Evolutionary conservation across 2,329 filamentous ascomycete genomes (phyloP).

Genomic region (Apiospora saccharicola): DNA sequence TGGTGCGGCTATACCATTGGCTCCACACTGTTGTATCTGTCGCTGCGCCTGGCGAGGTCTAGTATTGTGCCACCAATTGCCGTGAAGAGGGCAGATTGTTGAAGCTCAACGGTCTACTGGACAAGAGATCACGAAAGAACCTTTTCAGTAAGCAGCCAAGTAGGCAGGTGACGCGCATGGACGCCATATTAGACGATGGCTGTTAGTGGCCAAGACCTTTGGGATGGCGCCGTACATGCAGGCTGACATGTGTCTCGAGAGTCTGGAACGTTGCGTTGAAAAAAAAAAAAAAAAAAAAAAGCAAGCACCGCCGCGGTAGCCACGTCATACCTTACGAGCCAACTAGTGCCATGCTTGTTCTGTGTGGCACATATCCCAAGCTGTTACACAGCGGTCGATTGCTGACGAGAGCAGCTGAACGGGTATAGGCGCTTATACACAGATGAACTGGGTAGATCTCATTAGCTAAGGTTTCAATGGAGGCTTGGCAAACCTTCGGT

Average conservation of each 20-base stretch:
- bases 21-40: neutral
- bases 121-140: neutral
- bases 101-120: neutral
- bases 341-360: neutral
- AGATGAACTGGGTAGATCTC: neutral
- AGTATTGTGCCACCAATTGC: neutral
- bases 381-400: neutral
- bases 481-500: slow-evolving; percentile 8
- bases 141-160: neutral
- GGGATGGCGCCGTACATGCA: slow-evolving; percentile 11
- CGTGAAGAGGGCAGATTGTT: neutral
- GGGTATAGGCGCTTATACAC: neutral
- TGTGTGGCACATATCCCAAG: neutral
- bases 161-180: neutral
- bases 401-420: neutral
- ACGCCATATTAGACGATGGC: neutral
- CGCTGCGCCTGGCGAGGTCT: neutral
- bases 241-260: slow-evolving; percentile 10
- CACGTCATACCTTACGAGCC: slow-evolving; percentile 18
- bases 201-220: neutral
- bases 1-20: neutral
- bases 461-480: slow-evolving; percentile 13
- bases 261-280: slow-evolving; percentile 8
- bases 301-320: neutral
- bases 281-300: neutral